Conservation (phyloP, 192 early-diverging fungal genomes). For the Coemansia javaensis region DNA sequence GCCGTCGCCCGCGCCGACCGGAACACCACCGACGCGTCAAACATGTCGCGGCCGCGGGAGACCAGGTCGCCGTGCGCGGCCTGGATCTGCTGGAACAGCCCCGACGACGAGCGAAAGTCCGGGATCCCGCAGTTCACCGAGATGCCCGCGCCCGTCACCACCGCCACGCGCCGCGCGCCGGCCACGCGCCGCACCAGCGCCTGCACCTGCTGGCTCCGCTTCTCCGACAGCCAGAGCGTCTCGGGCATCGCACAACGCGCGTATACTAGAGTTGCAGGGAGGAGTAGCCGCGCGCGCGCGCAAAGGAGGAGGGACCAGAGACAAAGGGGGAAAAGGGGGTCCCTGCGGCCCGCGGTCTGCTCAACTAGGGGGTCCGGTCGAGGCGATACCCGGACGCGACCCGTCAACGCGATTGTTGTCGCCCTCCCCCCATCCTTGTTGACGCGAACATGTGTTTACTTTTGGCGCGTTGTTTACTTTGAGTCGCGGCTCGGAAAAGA, state of each 20-base stretch:
- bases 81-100: conserved; percentile 80
- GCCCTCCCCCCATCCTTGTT: no score
- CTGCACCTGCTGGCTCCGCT: conserved; percentile 4
- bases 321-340: no score
- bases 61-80: conserved; percentile 64
- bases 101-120: conserved; percentile 89
- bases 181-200: conserved; percentile 35
- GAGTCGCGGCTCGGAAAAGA: no score
- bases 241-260: conserved; percentile 17
- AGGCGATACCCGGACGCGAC: no score
- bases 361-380: no score
- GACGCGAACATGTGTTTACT: no score
- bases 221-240: conserved; percentile 15
- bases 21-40: conserved; percentile 85
- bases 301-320: no score
- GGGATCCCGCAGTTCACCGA: conserved; percentile 96
- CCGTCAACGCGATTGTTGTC: no score
- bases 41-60: conserved; percentile 82
- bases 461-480: no score
- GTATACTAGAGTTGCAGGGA: no score
- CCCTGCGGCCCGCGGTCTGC: no score
- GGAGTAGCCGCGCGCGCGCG: no score
- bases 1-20: conserved; percentile 56
- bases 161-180: conserved; percentile 26
- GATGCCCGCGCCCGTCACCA: conserved; percentile 81